Base-by-base conservation (phyloP, 2,329 filamentous ascomycete species). In the Coleophoma crateriformis region DNA sequence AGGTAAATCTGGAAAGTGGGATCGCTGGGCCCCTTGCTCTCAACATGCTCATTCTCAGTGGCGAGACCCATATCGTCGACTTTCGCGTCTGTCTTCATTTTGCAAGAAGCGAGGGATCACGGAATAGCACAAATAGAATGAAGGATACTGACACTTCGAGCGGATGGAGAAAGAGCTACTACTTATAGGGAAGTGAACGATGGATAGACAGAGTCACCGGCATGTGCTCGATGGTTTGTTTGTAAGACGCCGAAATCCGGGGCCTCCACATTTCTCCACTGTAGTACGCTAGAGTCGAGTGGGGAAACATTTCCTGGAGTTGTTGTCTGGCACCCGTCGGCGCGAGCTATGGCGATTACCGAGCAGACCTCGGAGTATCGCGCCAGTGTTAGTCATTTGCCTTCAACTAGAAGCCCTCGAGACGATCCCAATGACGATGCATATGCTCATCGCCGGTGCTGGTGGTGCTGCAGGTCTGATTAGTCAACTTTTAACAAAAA, bases 1-100 rank as follows among this genome's bases (percentile, higher is more conserved):
- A 57, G 57, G 52, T 57, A 56, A 22, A 54, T 20, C 33, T 50
- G 43, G 5, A 47, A 14, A 13, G 20, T 34, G 7, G 43, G 43
- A 17, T 45, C 43, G 4, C 14, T 19, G 39, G 14, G 17, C 7
- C 17, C 38, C 22, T 41, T 41, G 15, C 15, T 15, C 17, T 17
- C 38, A 7, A 41, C 17, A 17, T 41, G 13, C 38, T 41, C 38
- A 3, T 12, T 41, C 12, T 20, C 17, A 17, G 38, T 20, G 11
- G 17, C 38, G 38, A 15, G 22, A 20, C 38, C 38, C 38, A 41
- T 17, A 15, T 41, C 15, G 6, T 41, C 38, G 38, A 19, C 38
- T 13, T 41, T 41, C 5, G 22, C 17, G 22, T 41, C 38, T 12
- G 38, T 20, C 38, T 14, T n/a, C 19, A 14, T 39, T 15, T n/a